Conservation (phyloP, 78 protist genomes). For the Anaeramoeba flamelloides region DNA sequence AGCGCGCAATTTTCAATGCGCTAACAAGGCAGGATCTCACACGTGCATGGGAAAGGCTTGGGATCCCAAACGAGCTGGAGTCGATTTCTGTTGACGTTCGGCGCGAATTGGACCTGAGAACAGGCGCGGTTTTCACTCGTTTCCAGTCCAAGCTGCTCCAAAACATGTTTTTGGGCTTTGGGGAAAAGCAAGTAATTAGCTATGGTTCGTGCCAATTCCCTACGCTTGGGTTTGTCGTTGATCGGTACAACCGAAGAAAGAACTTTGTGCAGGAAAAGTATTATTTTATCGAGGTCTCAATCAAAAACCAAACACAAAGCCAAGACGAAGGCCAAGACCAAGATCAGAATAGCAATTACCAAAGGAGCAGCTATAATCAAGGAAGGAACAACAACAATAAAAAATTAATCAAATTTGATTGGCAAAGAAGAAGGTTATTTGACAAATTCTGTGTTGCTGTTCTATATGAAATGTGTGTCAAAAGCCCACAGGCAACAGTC, state of each 20-base stretch:
- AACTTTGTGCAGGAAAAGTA: constrained; percentile 59
- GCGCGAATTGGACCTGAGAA: constrained; percentile 52
- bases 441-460: constrained; percentile 3
- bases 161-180: neutral
- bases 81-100: constrained; percentile 62
- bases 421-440: constrained; percentile 28
- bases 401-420: constrained; percentile 8
- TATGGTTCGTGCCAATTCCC: constrained; percentile 93
- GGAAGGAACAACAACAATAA: too few species aligned
- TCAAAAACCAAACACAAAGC: too few species aligned
- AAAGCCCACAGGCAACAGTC: neutral
- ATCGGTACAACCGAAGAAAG: constrained; percentile 35
- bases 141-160: constrained; percentile 60
- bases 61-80: constrained; percentile 42
- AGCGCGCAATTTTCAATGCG: constrained; percentile 76
- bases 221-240: constrained; percentile 90
- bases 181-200: neutral
- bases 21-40: constrained; percentile 22
- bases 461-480: neutral
- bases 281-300: constrained; percentile 38
- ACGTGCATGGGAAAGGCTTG: neutral
- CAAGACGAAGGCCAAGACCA: too few species aligned
- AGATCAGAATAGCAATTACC: too few species aligned
- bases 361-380: too few species aligned
- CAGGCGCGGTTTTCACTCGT: constrained; percentile 95